Percentiles rank a stretch among this genome's conserved stretches.
Evolutionary conservation across 805 yeast species (phyloP).

Genomic region (Lipomyces spencermartinsiae): DNA sequence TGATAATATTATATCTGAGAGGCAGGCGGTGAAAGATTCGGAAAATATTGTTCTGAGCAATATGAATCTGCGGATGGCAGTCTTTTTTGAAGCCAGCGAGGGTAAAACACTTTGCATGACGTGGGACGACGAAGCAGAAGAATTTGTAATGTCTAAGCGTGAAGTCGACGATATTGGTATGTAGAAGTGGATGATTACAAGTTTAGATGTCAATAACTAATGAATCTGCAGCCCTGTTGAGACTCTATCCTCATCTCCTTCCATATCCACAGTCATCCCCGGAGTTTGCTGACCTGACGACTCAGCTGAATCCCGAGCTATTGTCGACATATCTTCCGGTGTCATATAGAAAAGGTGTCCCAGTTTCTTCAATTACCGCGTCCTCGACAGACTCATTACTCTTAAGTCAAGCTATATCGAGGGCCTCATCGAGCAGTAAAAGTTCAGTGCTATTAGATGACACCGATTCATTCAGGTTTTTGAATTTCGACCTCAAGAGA

Average conservation of each 20-base stretch:
- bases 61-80: constrained; percentile 34
- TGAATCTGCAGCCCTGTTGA: constrained; percentile 41
- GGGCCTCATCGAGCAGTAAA: background rate
- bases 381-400: constrained; percentile 51
- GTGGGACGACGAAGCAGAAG: constrained; percentile 51
- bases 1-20: constrained; percentile 24
- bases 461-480: constrained; percentile 51
- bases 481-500: constrained; percentile 50
- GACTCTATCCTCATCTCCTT: constrained; percentile 51
- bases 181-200: background rate
- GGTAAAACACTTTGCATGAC: constrained; percentile 46
- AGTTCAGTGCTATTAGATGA: background rate
- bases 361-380: constrained; percentile 54
- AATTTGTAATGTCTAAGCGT: constrained; percentile 38
- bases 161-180: background rate
- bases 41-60: constrained; percentile 21
- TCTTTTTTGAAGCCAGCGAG: constrained; percentile 44
- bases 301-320: constrained; percentile 42
- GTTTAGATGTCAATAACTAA: background rate
- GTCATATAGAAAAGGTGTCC: constrained; percentile 14
- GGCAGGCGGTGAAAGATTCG: background rate
- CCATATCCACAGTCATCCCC: constrained; percentile 48
- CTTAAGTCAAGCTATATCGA: constrained; percentile 30
- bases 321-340: constrained; percentile 44
- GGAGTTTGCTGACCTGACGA: constrained; percentile 44